Conservation (phyloP, 805 yeast genomes). For the Monosporozyma solicola region DNA sequence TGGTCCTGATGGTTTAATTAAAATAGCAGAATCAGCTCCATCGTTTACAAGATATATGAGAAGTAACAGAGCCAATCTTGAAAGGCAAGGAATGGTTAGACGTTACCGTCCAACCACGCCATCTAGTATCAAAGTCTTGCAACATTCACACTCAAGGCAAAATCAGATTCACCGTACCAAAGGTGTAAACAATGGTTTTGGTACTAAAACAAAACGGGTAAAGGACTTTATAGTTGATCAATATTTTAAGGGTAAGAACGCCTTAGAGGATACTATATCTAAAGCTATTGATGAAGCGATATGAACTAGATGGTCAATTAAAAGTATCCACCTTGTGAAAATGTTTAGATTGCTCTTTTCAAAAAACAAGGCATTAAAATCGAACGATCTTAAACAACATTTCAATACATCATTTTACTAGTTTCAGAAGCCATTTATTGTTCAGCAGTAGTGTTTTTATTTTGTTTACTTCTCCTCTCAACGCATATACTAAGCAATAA, state of each 20-base stretch:
- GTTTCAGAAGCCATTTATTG: too few species aligned
- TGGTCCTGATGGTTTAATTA: constrained; percentile 85
- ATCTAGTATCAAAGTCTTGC: background rate
- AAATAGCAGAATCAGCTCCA: constrained; percentile 31
- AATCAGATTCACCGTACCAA: constrained; percentile 19
- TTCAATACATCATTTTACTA: background rate
- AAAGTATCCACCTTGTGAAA: constrained; percentile 19
- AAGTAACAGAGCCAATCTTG: constrained; percentile 1
- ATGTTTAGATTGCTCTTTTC: background rate
- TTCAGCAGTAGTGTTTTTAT: too few species aligned
- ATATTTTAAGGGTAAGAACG: constrained; percentile 32
- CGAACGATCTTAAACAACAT: background rate
- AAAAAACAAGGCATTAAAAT: constrained; percentile 1
- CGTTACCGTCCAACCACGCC: background rate
- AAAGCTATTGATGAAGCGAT: constrained; percentile 73
- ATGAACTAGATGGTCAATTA: constrained; percentile 79
- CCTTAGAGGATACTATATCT: constrained; percentile 60
- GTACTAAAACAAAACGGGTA: constrained; percentile 76
- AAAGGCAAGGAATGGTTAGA: constrained; percentile 4
- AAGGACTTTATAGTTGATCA: constrained; percentile 60
- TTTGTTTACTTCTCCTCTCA: too few species aligned
- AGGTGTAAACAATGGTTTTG: constrained; percentile 71
- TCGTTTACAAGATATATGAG: background rate
- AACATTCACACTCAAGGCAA: constrained; percentile 11
- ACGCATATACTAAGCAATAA: too few species aligned